These are phyloP conservation scores for Saccharomyces pastorianus DNA, from an alignment of 1,139 yeast species.

Conservation along the genomic window DNA sequence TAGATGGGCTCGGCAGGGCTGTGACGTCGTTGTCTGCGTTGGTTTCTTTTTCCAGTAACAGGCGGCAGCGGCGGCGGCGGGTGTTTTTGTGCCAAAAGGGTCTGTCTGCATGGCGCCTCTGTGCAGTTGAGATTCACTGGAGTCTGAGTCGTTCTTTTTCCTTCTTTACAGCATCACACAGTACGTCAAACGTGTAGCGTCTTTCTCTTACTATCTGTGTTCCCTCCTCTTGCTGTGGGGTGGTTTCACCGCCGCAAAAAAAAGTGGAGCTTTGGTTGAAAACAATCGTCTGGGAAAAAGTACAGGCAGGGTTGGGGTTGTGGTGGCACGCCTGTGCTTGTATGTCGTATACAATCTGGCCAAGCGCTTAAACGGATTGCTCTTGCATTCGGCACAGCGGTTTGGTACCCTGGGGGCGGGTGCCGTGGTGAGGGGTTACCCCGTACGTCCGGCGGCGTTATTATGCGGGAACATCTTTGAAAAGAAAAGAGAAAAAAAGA, in stretches of 20 bases:
- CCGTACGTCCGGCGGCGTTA: background rate
- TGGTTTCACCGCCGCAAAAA: too few species aligned
- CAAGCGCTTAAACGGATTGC: background rate
- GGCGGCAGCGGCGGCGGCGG: background rate
- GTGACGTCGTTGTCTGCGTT: background rate
- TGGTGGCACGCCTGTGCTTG: background rate
- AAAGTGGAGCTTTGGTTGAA: too few species aligned
- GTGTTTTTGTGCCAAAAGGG: background rate
- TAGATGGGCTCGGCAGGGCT: background rate
- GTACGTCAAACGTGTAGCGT: too few species aligned
- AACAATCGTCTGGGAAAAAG: too few species aligned
- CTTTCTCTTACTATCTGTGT: too few species aligned
- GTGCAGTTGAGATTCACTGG: background rate
- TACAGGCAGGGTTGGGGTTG: background rate
- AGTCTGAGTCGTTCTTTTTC: background rate
- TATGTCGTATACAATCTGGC: background rate
- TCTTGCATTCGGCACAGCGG: background rate
- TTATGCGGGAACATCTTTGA: background rate
- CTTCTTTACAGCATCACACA: background rate
- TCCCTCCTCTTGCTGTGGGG: too few species aligned
- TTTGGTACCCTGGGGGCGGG: background rate
- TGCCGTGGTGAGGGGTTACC: background rate
- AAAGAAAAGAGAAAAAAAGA: slow-evolving; percentile 1
- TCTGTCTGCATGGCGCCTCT: background rate
- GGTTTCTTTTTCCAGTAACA: background rate